Base-by-base conservation (phyloP, 306 rosid genomes). In the Benincasa hispida region DNA sequence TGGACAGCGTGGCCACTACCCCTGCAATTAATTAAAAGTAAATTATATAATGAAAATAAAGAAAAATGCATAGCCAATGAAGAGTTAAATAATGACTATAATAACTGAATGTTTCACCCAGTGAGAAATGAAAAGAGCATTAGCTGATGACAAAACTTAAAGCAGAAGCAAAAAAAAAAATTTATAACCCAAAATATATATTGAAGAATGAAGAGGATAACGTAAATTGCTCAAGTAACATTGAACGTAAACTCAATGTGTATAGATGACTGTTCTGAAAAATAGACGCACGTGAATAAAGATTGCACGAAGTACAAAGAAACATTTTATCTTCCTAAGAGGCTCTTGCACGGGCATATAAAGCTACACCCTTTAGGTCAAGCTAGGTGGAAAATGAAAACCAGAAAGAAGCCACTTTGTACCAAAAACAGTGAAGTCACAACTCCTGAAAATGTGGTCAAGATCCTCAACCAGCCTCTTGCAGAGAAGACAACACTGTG, bases 1-100 rank as follows among this genome's bases (percentile, higher is more conserved):
- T 89, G 99, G 73, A 94, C 99, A 32, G 93, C 86, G 34, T 86
- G 41, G 45, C 98, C 97, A 84, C 76, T 87, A 65, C 97, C 97
- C 92, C 99, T 94, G 87, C 77, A 82, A 81, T 63, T 67, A 82
- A 79, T 68, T 66, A 37, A 56, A 41, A 27, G 32, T 19, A 27
- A 55, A 58, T 78, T 66, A 22, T 59, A 41, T 5, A 7, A 59
- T 35, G 13, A 61, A 57, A 75, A 66, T 0, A 21, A 37, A 39
- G 32, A 39, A 25, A 25, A 5, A 69, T 13, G 39, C 35, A 35
- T 65, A 65, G 69, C 45, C 4, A 21, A 28, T 32, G 45, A 8
- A 62, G 45, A 2, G 47, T 35, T 65, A 65, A 14, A 65, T 37
- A 34, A 39, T 42, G 35, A 68, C 55, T 14, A 42, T 22, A 12